Base-by-base conservation (phyloP, 495 filamentous ascomycete species). In the Aspergillus heteromorphus region DNA sequence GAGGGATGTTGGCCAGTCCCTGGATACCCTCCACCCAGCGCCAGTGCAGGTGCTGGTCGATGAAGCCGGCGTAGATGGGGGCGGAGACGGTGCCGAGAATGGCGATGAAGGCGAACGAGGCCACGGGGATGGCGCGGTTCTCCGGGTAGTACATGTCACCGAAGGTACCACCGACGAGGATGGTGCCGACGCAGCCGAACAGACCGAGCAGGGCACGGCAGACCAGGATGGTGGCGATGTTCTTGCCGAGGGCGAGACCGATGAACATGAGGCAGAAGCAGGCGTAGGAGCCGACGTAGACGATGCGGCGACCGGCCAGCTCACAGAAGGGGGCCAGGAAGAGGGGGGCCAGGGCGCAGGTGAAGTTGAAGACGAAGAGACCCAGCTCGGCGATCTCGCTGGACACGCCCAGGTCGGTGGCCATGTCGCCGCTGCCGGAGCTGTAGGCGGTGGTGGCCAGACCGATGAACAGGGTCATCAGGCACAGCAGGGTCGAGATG, bases 21-120 rank as follows among this genome's bases (percentile, higher is more conserved):
- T 89, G 86, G 56, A 90, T 83, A 79, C 87, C 89, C 68, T 90
- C 89, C 5, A 91, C 72, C 87, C 88, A 92, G 53, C 87, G 74
- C 88, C 88, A 92, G 56, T 86, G 87, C 1, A 76, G 70, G 10
- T 79, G 77, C 54, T 87, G 81, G 29, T 80, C 77, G 19, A 91
- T 71, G 68, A 85, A 89, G 38, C 88, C 88, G 60, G 88, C 87
- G 40, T 88, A 76, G 16, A 92, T 79, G 6, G 87, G 87, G 67
- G 81, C 75, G 40, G 72, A 77, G n/a, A 86, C 87, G 45, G 87
- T 87, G 20, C 86, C 87, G 30, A 88, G 76, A 57, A 90, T 87
- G 13, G 87, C 87, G 21, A 87, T 82, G 38, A 85, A 86, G 17
- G 78, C 80, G 69, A 90, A 91, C 21, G 81, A 83, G 4, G 87